Base-by-base conservation (phyloP, 768 basidiomycete species). In the Candolleomyces eurysporus region DNA sequence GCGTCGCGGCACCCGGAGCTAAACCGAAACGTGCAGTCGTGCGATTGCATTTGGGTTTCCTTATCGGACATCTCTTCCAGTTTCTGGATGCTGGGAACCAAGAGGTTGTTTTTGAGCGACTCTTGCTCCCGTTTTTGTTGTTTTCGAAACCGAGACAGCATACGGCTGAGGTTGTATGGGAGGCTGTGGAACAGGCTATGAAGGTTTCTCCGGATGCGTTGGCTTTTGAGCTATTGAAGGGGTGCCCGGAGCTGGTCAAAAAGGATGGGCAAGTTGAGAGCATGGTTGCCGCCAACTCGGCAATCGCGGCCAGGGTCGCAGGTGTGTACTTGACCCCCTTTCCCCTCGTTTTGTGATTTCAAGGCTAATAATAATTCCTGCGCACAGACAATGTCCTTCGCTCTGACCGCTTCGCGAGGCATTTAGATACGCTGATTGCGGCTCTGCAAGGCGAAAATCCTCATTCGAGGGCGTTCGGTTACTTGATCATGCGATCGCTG, bases 111-210 rank as follows among this genome's bases (percentile, higher is more conserved):
- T 83, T 85, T 62, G 76, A 84, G 63, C 73, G 76, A 36, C 69
- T 88, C 0, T 72, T 96, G 58, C 90, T 93, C 68, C 90, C 93
- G 0, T 84, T 85, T 67, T 74, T 96, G 48, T 71, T 96, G 16
- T 88, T 84, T 65, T 88, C 91, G 7, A 92, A 90, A 67, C 73
- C 88, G 3, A 81, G 87, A 55, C 82, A 88, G 62, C 87, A 85
- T 68, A 89, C 84, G 0, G 80, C 85, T 0, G 79, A 83, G 21
- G 69, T 80, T n/a, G 84, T 87, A 0, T 96, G 94, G 94, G 86
- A 87, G 58, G 72, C 82, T n/a, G 69, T 94, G 60, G 71, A 67
- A n/a, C 79, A 78, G 53, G 69, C 54, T 40, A 42, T 64, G 64
- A 63, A 64, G 26, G 59, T 63, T 10, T 7, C 54, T 9, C 19